Evolutionary conservation across 306 rosid genomes (phyloP).

Genomic region (Calophaca sinica): DNA sequence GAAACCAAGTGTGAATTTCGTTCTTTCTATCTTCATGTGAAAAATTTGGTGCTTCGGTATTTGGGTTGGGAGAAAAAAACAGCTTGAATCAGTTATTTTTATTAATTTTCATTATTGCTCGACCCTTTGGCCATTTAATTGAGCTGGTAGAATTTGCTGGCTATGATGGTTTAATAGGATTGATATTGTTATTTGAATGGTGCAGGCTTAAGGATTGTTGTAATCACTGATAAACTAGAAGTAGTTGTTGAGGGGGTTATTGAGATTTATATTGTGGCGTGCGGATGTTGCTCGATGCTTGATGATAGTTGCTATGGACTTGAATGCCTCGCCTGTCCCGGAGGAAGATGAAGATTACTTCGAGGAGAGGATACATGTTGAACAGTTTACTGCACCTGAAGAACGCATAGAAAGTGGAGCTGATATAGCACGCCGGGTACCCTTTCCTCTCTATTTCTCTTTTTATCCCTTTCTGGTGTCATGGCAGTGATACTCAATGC

Average conservation of each 20-base stretch:
- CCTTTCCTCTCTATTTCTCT: background rate
- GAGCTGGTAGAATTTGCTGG: constrained; percentile 18
- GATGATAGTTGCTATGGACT: constrained; percentile 95
- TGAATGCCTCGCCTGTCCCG: constrained; percentile 94
- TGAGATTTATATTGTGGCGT: constrained; percentile 38
- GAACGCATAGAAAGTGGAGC: constrained; percentile 80
- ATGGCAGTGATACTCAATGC: background rate
- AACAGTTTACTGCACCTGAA: constrained; percentile 66
- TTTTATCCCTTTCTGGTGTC: constrained; percentile 8
- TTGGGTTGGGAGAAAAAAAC: constrained; percentile 1
- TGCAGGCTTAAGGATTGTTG: constrained; percentile 45
- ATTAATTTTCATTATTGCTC: constrained; percentile 12
- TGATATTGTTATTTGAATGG: constrained; percentile 36
- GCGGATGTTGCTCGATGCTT: constrained; percentile 71
- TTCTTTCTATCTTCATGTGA: background rate
- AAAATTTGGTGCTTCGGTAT: constrained; percentile 21
- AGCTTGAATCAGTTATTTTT: constrained; percentile 14
- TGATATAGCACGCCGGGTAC: constrained; percentile 94
- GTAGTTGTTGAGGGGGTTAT: constrained; percentile 25
- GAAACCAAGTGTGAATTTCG: constrained; percentile 23
- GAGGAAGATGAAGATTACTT: constrained; percentile 91
- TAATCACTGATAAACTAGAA: constrained; percentile 9
- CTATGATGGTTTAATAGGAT: constrained; percentile 35
- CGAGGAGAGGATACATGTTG: constrained; percentile 60
- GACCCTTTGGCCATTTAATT: constrained; percentile 5